These are phyloP conservation scores for Luffa aegyptiaca DNA, from an alignment of 306 rosid species.

Conservation along the genomic window DNA sequence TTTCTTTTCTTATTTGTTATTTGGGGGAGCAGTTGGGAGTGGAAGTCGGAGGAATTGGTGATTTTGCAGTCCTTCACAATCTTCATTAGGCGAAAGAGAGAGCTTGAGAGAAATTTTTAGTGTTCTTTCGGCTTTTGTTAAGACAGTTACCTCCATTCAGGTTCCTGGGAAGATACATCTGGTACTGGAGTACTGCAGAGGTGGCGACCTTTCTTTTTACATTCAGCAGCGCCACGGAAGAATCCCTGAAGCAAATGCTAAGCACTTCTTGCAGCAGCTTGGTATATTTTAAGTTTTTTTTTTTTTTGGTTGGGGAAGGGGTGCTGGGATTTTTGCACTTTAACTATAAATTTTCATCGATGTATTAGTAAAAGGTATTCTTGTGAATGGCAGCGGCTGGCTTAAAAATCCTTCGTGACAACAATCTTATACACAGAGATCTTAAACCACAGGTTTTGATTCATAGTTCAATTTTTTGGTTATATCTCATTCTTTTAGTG, in stretches of 20 bases:
- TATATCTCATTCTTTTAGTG: not conserved
- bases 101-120: not conserved
- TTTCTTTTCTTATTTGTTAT: not conserved
- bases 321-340: not conserved
- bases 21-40: not conserved
- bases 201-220: slow-evolving; percentile 88
- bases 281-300: slow-evolving; percentile 35
- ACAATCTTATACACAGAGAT: slow-evolving; percentile 88
- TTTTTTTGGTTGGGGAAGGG: not conserved
- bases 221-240: slow-evolving; percentile 82
- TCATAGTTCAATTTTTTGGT: not conserved
- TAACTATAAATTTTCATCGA: not conserved
- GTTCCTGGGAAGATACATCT: slow-evolving; percentile 93
- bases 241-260: slow-evolving; percentile 76
- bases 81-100: not conserved
- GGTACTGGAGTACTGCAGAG: slow-evolving; percentile 89
- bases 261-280: slow-evolving; percentile 90
- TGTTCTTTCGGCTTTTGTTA: not conserved
- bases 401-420: slow-evolving; percentile 83
- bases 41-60: not conserved
- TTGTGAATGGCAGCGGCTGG: slow-evolving; percentile 70
- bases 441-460: slow-evolving; percentile 86
- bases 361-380: slow-evolving; percentile 13
- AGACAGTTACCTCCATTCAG: slow-evolving; percentile 27
- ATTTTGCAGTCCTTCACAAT: not conserved